Evolutionary conservation across 768 basidiomycete species (phyloP).

Genomic region (Leccinum boreale): DNA sequence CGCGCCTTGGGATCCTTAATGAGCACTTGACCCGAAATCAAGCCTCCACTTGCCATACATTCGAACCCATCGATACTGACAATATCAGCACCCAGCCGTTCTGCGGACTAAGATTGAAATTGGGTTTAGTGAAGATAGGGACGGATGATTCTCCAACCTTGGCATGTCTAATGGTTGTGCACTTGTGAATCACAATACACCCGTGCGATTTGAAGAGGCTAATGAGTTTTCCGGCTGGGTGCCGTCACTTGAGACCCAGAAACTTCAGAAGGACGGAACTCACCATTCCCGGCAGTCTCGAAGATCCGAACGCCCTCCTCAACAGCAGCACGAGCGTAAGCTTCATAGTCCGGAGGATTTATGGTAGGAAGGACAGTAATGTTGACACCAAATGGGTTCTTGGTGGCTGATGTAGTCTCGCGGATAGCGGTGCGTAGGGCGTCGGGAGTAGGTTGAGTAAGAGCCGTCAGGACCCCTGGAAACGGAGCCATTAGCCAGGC

Average conservation of each 20-base stretch:
- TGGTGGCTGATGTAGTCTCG: slow-evolving; percentile 67
- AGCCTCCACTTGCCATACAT: slow-evolving; percentile 45
- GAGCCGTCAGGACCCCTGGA: slow-evolving; percentile 76
- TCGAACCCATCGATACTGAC: slow-evolving; percentile 91
- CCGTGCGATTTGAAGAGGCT: slow-evolving; percentile 75
- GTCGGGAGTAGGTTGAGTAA: slow-evolving; percentile 84
- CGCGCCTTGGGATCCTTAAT: slow-evolving; percentile 54
- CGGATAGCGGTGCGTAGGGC: slow-evolving; percentile 77
- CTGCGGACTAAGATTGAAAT: slow-evolving; percentile 46
- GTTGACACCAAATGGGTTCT: slow-evolving; percentile 81
- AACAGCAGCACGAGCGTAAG: slow-evolving; percentile 75
- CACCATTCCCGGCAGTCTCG: slow-evolving; percentile 92
- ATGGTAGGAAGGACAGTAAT: slow-evolving; percentile 86
- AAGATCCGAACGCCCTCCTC: slow-evolving; percentile 87
- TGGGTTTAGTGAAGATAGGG: slow-evolving; percentile 20
- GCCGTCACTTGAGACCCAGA: neutral
- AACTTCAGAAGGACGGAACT: slow-evolving; percentile 22
- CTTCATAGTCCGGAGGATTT: slow-evolving; percentile 87
- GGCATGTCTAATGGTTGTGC: slow-evolving; percentile 82
- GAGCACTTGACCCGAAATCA: neutral
- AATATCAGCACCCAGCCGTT: slow-evolving; percentile 78
- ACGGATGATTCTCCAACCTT: slow-evolving; percentile 46
- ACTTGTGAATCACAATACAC: slow-evolving; percentile 86
- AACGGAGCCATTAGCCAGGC: neutral
- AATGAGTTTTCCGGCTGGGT: slow-evolving; percentile 70